Conservation (phyloP, 2,329 filamentous ascomycete species). For the Pestalotiopsis sp. region DNA sequence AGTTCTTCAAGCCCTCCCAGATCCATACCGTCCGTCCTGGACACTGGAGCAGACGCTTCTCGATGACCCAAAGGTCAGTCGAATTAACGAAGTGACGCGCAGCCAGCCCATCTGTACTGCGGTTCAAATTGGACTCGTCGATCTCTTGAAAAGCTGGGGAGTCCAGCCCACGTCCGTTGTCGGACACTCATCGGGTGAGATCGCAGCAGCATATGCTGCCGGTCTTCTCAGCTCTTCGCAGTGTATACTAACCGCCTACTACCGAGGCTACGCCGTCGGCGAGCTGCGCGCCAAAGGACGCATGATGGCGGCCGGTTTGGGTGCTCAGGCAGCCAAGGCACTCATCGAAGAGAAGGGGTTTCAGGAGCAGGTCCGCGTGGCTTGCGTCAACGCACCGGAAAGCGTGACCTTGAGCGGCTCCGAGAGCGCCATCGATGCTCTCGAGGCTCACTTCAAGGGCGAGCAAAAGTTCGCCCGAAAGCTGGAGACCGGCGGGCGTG, state of each 20-base stretch:
- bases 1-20: background rate
- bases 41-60: background rate
- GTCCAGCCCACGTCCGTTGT: conserved; percentile 29
- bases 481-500: conserved; percentile 15
- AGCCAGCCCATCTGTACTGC: conserved; percentile 41
- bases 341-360: background rate
- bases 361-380: background rate
- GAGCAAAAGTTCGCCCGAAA: conserved; percentile 2
- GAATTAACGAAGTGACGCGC: background rate
- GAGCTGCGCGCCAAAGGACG: background rate
- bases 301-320: background rate
- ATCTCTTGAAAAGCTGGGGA: conserved; percentile 27
- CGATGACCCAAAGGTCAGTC: background rate
- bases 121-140: conserved; percentile 40
- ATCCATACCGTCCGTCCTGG: background rate
- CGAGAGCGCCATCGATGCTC: background rate
- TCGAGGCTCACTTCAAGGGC: background rate
- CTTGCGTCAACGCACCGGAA: conserved; percentile 5
- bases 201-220: conserved; percentile 33
- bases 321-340: background rate
- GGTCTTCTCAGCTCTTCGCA: background rate
- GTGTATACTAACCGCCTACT: background rate
- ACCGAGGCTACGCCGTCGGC: background rate
- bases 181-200: conserved; percentile 38
- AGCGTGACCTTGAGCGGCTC: conserved; percentile 8